Evolutionary conservation across 371 early-diverging fungal genomes (phyloP).

Genomic region (Apophysomyces variabilis): DNA sequence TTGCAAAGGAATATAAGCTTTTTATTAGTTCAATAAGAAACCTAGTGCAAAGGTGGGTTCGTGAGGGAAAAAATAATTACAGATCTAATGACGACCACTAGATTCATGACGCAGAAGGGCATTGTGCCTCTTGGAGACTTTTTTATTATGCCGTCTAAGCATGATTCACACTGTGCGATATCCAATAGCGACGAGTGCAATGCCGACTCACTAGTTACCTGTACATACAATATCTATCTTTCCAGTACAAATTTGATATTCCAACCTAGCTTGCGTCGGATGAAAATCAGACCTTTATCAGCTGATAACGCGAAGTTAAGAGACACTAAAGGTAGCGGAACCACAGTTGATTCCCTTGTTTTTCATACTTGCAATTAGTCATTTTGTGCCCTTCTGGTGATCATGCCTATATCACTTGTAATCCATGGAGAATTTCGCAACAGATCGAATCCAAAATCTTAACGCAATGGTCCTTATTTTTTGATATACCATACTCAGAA

Average conservation of each 20-base stretch:
- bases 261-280: slow-evolving; percentile 45
- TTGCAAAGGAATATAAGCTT: slow-evolving; percentile 46
- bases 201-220: slow-evolving; percentile 16
- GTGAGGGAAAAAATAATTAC: neutral
- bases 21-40: slow-evolving; percentile 46
- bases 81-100: slow-evolving; percentile 7
- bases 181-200: neutral
- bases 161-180: neutral
- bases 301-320: slow-evolving; percentile 21
- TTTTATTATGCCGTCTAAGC: slow-evolving; percentile 31
- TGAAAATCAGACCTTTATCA: slow-evolving; percentile 30
- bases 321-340: slow-evolving; percentile 32
- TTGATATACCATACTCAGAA: slow-evolving; percentile 34
- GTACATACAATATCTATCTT: slow-evolving; percentile 45
- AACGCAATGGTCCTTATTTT: slow-evolving; percentile 36
- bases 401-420: slow-evolving; percentile 24
- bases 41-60: slow-evolving; percentile 38
- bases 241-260: slow-evolving; percentile 45
- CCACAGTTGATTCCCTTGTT: neutral
- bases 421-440: slow-evolving; percentile 19
- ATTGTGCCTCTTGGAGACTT: slow-evolving; percentile 49
- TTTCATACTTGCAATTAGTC: slow-evolving; percentile 20
- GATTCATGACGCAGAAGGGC: slow-evolving; percentile 38
- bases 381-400: slow-evolving; percentile 44
- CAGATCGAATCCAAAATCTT: slow-evolving; percentile 30